Percentiles rank a stretch among this genome's conserved stretches.
Evolutionary conservation across 106 monocot genomes (phyloP).

Genomic region (Dendrobium officinale): DNA sequence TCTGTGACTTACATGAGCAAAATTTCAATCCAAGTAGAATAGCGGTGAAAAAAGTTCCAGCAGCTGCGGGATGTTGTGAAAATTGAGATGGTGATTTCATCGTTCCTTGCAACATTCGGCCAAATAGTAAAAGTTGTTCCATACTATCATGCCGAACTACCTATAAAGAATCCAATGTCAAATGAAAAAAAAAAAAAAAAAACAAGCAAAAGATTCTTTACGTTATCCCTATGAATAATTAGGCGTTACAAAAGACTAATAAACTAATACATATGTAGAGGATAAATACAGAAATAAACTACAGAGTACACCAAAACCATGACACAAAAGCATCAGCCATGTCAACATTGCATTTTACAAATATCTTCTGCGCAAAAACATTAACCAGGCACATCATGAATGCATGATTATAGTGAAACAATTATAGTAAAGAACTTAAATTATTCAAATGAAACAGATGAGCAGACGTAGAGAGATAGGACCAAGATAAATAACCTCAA

Average conservation of each 20-base stretch:
- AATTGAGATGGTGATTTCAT: slow-evolving; percentile 88
- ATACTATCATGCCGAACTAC: slow-evolving; percentile 95
- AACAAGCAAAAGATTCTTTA: background rate
- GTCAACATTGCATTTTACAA: slow-evolving; percentile 1
- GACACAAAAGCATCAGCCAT: background rate
- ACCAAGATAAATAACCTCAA: slow-evolving; percentile 61
- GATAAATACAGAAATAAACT: background rate
- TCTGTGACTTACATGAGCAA: slow-evolving; percentile 82
- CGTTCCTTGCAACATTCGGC: slow-evolving; percentile 92
- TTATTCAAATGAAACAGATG: background rate
- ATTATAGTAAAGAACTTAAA: background rate
- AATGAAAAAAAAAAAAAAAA: background rate
- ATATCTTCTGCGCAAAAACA: background rate
- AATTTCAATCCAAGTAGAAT: slow-evolving; percentile 97
- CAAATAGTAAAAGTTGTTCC: slow-evolving; percentile 88
- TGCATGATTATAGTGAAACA: background rate
- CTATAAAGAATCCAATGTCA: slow-evolving; percentile 22
- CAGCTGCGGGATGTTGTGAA: slow-evolving; percentile 88
- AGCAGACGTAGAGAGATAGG: background rate
- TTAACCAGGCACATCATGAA: background rate
- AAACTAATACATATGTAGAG: background rate
- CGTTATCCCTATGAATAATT: background rate
- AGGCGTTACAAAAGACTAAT: background rate
- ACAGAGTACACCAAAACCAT: background rate
- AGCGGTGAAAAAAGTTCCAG: slow-evolving; percentile 93